Base-by-base conservation (phyloP, 2,329 filamentous ascomycete species). In the Chrysosporium queenslandicum region DNA sequence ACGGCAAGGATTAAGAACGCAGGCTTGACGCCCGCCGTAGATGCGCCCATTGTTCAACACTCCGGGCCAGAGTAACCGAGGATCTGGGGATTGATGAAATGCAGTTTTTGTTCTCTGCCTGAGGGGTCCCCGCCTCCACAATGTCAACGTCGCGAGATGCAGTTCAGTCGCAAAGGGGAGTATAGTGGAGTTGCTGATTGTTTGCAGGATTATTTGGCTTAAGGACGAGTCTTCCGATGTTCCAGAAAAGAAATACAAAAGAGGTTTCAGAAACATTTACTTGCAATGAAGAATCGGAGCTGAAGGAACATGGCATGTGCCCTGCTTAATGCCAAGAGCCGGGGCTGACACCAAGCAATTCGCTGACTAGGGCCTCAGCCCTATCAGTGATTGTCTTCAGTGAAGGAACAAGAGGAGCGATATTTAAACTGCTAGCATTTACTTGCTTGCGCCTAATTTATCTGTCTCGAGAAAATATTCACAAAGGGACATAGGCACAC, bases 31-130 rank as follows among this genome's bases (percentile, higher is more conserved):
- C 46, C 51, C 14, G 46, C 37, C 8, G 2, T 39, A 20, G 25
- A 45, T 40, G 21, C 40, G 32, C 42, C 50, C 50, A 52, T 52
- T 5, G 42, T 46, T 41, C 20, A 12, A 42, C 25, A 42, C 20
- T n/a, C n/a, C 8, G 12, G 7, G 12, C 3, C 21, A 20, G 8
- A 20, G 11, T 12, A 11, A 32, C 14, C 14, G n/a, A n/a, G 16
- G 1, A 25, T 7, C 23, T 9, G 8, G 11, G 29, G 12, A 46
- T 32, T 32, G 12, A 8, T 8, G n/a, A 32, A 32, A 20, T 20
- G 4, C 3, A 46, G 1, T 12, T n/a, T 32, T 46, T 2, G 2
- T 18, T 2, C 9, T 14, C 25, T 16, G 14, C 4, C 12, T 16
- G 34, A 37, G 4, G 16, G 25, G 21, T 40, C 37, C 37, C 37